Conservation (phyloP, 257 asterid genomes). For the Voacanga thouarsii region DNA sequence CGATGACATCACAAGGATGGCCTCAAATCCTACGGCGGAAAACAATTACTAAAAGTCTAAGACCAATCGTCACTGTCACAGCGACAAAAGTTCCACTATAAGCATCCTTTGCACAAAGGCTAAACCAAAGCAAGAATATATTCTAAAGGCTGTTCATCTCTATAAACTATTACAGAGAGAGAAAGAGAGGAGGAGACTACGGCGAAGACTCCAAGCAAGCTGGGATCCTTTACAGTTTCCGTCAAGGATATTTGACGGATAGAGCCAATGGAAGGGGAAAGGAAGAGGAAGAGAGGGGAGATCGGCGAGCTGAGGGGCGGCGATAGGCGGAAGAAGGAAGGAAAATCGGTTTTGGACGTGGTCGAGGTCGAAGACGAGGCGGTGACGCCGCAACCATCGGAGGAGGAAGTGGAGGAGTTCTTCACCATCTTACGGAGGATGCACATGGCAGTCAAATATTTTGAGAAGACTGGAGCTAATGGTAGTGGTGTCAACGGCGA, state of each 20-base stretch:
- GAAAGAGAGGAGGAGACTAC: not conserved
- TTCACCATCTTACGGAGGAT: constrained; percentile 40
- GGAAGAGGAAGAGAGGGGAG: constrained; percentile 30
- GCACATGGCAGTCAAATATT: constrained; percentile 37
- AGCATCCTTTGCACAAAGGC: not conserved
- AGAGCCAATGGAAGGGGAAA: constrained; percentile 31
- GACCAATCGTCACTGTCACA: not conserved
- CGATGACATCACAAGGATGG: not conserved
- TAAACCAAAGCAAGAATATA: not conserved
- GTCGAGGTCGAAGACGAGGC: constrained; percentile 13
- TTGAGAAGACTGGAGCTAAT: constrained; percentile 18
- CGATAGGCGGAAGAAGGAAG: constrained; percentile 4
- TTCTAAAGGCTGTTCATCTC: not conserved
- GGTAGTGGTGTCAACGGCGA: constrained; percentile 8
- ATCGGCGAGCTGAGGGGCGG: constrained; percentile 4
- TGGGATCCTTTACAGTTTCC: not conserved
- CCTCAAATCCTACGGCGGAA: constrained; percentile 7
- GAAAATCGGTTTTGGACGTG: not conserved
- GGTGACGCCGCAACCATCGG: constrained; percentile 29
- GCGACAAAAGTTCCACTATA: not conserved
- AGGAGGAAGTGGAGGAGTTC: constrained; percentile 49
- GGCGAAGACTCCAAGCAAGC: too few relatives aligned
- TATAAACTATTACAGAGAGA: too few relatives aligned
- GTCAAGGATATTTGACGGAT: not conserved
- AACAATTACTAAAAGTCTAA: not conserved